Base-by-base conservation (phyloP, 768 basidiomycete species). In the Leccinum uliginosum region DNA sequence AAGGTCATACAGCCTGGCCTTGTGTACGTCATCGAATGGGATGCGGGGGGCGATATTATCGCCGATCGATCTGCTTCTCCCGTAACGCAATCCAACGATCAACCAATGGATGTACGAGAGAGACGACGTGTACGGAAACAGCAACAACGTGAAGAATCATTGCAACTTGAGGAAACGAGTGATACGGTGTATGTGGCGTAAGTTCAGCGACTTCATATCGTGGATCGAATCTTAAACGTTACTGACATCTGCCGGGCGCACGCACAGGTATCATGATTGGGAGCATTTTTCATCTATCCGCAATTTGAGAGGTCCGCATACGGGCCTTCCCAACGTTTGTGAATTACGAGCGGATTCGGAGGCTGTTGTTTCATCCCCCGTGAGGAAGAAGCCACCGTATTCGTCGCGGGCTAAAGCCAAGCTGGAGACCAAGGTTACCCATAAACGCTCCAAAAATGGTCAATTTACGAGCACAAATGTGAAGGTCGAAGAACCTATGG, bases 251-350 rank as follows among this genome's bases (percentile, higher is more conserved):
- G 40, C 11, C 40, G 40, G 40, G n/a, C 4, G 19, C 7, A 19
- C 40, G 24, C 27, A 47, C 65, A 91, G 90, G 29, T 95, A 93
- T 69, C 88, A 94, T 66, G 91, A 93, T 70, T 94, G 91, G 90
- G 93, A 96, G 66, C 93, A 96, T 68, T 96, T 94, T 66, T 93
- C 90, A 12, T 91, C 88, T n/a, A 90, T 96, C 57, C 87, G 93
- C 47, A 94, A 92, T 70, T 74, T 93, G 53, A 78, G 78, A 15
- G 93, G 93, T 2, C 93, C 93, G 0, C 92, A 93, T 67, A 75
- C 82, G 0, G 93, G 91, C 8, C 75, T 85, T 15, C 90, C 91
- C 3, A 72, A 73, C 53, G 83, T 91, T 2, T 66, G 71, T 44
- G 91, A 93, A 70, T 70, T 67, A 15, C 60, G 73, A 19, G 68